Base-by-base conservation (phyloP, 805 yeast species). In the Lipomyces oligophaga region DNA sequence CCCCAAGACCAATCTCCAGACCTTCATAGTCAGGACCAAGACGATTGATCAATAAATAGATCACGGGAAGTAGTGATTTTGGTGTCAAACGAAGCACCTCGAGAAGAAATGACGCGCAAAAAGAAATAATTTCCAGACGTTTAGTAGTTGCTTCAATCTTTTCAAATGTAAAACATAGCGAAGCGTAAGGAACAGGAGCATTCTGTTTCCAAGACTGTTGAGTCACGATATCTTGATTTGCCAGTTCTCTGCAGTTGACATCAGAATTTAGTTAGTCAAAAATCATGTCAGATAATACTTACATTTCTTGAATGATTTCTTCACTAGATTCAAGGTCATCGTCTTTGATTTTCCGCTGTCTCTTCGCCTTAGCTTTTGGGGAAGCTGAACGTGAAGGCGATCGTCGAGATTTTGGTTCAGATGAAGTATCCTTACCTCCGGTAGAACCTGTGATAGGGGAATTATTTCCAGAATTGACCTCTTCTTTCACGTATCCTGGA, bases 1-100 rank as follows among this genome's bases (percentile, higher is more conserved):
- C 98, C 15, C 98, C 98, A 2, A 93, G 73, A 0, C 98, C 98
- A 21, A 93, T 71, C 61, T 93, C 98, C 47, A 90, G 69, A 25
- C 94, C 97, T 62, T 87, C 96, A 62, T 93, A 93, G 63, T 93
- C 98, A 0, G 98, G 98, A n/a, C 52, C 48, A 4, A 58, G 51
- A 21, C 52, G 41, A 63, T 90, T 90, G 62, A 90, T 88, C 67
- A 85, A 84, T 15, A 93, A 73, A 59, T 90, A 93, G 1, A 89
- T 83, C 1, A 86, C 80, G 45, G 77, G 79, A 5, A 85, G 73
- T 43, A 93, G 67, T 36, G 75, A 77, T 3, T 64, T 55, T 2
- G 80, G 77, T 35, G 78, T 72, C 35, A 75, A 70, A 22, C 73
- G 63, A 43, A 93, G 68, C 0, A 87, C 80, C 34, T 77, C 75